Evolutionary conservation across 495 filamentous ascomycete genomes (phyloP).

Genomic region (Hypomontagnella monticulosa): DNA sequence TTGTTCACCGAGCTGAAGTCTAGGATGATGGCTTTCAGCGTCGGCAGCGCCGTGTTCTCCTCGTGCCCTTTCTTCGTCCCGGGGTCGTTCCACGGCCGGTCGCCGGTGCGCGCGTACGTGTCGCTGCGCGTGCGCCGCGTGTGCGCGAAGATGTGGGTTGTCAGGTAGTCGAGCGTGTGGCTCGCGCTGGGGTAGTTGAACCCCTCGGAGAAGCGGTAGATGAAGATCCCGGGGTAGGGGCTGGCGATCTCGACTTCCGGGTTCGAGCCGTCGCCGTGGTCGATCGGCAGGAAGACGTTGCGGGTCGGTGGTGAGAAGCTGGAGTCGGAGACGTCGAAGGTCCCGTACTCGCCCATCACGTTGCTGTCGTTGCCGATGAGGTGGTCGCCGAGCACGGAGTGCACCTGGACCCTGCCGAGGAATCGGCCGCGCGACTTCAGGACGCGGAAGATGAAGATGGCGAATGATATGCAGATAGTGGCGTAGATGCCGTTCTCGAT

Average conservation of each 20-base stretch:
- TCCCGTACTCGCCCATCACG: conserved; percentile 58
- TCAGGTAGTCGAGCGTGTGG: conserved; percentile 87
- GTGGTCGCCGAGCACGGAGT: conserved; percentile 88
- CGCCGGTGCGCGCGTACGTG: conserved; percentile 71
- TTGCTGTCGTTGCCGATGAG: conserved; percentile 67
- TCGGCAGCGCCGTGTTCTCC: conserved; percentile 62
- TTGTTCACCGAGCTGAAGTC: conserved; percentile 98
- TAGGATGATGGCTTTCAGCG: conserved; percentile 90
- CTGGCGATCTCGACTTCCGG: conserved; percentile 79
- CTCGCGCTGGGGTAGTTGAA: conserved; percentile 97
- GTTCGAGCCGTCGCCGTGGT: conserved; percentile 89
- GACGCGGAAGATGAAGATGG: conserved; percentile 84
- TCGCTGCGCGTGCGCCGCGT: conserved; percentile 81
- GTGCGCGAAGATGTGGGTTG: conserved; percentile 73
- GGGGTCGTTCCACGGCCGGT: conserved; percentile 96
- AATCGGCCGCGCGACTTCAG: conserved; percentile 88
- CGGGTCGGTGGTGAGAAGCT: conserved; percentile 53
- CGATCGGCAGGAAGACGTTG: conserved; percentile 90
- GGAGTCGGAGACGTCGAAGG: conserved; percentile 53
- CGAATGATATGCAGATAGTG: conserved; percentile 77
- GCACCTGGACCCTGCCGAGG: conserved; percentile 86
- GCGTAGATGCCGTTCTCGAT: conserved; percentile 96
- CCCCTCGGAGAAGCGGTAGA: conserved; percentile 96
- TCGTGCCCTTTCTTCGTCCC: conserved; percentile 65
- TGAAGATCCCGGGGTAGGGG: conserved; percentile 95